A percentile compares a stretch with the other conserved stretches of the same genome.
phyloP scores from a whole-genome alignment of 768 basidiomycete species.

The Calocera cornea region DNA sequence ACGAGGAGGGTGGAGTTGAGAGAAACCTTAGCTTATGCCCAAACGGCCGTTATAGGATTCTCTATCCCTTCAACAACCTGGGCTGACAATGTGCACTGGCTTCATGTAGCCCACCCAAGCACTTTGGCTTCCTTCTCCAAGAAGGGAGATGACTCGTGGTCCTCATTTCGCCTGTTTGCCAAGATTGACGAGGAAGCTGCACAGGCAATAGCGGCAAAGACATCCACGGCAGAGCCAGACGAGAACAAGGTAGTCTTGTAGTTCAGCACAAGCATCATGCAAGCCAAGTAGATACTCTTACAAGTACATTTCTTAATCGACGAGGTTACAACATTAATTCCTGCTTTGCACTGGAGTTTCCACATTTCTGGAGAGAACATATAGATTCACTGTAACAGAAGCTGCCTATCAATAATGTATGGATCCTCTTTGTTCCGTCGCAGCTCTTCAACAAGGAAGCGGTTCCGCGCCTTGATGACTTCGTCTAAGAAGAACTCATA shows the following conservation, averaged over 20 bases:
- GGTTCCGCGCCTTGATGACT: slow-evolving; percentile 25
- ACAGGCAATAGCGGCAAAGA: no score
- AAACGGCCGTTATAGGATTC: not conserved
- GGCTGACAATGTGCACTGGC: not conserved
- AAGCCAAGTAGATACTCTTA: not conserved
- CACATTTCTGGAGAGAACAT: not conserved
- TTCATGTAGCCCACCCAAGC: not conserved
- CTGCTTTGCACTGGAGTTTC: not conserved
- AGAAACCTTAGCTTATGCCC: not conserved
- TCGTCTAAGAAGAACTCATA: slow-evolving; percentile 31
- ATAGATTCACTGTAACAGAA: not conserved
- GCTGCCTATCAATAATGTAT: not conserved
- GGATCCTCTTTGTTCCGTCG: not conserved
- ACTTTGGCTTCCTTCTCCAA: not conserved
- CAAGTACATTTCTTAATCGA: not conserved
- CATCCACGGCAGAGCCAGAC: no score
- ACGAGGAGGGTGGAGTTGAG: not conserved
- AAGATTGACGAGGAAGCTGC: not conserved
- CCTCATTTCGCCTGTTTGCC: not conserved
- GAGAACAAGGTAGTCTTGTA: no score
- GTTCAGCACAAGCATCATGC: no score
- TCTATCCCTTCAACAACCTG: not conserved
- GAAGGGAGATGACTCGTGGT: not conserved
- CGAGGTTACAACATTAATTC: not conserved
- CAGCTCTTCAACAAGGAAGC: not conserved